A percentile compares a stretch with the other conserved stretches of the same genome.
These are phyloP conservation scores for Lonicera japonica DNA, from an alignment of 129 eudicot genomes.

Conservation along the genomic window DNA sequence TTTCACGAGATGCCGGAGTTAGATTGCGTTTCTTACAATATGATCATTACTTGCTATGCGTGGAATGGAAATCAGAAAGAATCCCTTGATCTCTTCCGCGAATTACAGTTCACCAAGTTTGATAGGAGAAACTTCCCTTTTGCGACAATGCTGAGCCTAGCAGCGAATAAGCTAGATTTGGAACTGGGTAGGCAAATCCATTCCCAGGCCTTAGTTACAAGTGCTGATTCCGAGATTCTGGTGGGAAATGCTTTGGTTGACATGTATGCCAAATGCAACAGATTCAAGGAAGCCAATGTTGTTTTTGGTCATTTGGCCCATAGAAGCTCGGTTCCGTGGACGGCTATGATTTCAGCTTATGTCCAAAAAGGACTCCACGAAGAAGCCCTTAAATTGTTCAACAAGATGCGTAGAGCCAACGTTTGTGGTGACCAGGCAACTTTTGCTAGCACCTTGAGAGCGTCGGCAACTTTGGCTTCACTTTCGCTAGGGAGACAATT, in stretches of 20 bases:
- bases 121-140: constrained; percentile 57
- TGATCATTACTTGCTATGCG: constrained; percentile 53
- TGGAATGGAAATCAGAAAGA: constrained; percentile 50
- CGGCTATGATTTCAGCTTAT: constrained; percentile 64
- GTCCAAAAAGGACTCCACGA: constrained; percentile 57
- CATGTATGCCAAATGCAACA: constrained; percentile 83
- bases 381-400: constrained; percentile 62
- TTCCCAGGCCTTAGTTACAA: constrained; percentile 52
- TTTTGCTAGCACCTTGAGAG: constrained; percentile 66
- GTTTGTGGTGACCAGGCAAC: constrained; percentile 66
- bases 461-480: constrained; percentile 62
- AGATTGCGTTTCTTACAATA: constrained; percentile 82
- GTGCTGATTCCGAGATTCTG: constrained; percentile 35
- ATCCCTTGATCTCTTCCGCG: constrained; percentile 44
- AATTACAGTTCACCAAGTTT: constrained; percentile 43
- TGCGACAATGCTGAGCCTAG: constrained; percentile 75
- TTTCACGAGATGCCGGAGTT: constrained; percentile 63
- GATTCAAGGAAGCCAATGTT: constrained; percentile 53
- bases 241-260: constrained; percentile 74
- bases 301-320: constrained; percentile 39
- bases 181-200: constrained; percentile 70
- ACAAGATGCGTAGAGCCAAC: constrained; percentile 48
- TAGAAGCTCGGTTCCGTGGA: constrained; percentile 69
- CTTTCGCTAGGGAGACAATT: constrained; percentile 69
- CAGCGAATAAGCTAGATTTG: constrained; percentile 36